These are phyloP conservation scores for Penicillium antarcticum DNA, from an alignment of 495 filamentous ascomycete species.

Conservation along the genomic window DNA sequence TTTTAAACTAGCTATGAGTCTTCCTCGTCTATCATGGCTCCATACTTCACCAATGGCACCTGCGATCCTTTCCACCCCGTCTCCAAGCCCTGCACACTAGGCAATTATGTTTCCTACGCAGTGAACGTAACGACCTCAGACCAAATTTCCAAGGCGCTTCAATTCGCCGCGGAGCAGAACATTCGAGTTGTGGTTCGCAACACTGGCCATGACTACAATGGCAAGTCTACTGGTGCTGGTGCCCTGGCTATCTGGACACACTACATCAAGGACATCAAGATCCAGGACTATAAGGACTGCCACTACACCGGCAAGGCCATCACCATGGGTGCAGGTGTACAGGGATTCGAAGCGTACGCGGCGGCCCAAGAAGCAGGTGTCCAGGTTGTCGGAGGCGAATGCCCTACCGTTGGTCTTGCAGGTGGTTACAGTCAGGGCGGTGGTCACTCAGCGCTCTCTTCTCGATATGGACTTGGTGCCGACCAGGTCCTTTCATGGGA, in stretches of 20 bases:
- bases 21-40: constrained; percentile 42
- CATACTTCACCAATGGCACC: constrained; percentile 40
- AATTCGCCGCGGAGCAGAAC: constrained; percentile 51
- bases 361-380: constrained; percentile 29
- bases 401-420: constrained; percentile 33
- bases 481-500: constrained; percentile 63
- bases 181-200: constrained; percentile 64
- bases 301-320: constrained; percentile 49
- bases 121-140: constrained; percentile 32
- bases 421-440: constrained; percentile 62
- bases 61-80: constrained; percentile 56
- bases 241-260: constrained; percentile 56
- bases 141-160: constrained; percentile 33
- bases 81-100: constrained; percentile 50
- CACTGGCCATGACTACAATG: constrained; percentile 57
- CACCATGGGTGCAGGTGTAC: constrained; percentile 52
- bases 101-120: constrained; percentile 54
- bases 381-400: constrained; percentile 33
- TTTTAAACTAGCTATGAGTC: constrained; percentile 21
- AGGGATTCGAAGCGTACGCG: constrained; percentile 45
- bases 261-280: constrained; percentile 45
- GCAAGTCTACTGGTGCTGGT: constrained; percentile 55
- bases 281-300: constrained; percentile 30
- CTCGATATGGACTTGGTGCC: constrained; percentile 55
- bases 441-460: constrained; percentile 54